phyloP scores from a whole-genome alignment of 2,329 filamentous ascomycete species.

The Arthrobotrys iridis region DNA sequence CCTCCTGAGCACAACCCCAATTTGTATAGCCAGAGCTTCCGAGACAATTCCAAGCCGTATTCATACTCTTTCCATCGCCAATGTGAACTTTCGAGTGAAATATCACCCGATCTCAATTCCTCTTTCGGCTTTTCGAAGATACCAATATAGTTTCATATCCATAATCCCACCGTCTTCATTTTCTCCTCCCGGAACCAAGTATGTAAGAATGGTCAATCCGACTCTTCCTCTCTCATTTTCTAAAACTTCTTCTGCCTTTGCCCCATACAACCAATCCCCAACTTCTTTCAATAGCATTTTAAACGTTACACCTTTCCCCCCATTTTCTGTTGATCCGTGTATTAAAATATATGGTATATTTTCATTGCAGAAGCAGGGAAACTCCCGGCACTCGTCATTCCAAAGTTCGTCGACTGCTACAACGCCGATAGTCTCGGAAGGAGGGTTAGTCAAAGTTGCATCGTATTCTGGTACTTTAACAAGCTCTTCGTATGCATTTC shows the following conservation, averaged over 20 bases:
- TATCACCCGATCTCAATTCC: not conserved
- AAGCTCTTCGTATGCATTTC: not conserved
- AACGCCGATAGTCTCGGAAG: not conserved
- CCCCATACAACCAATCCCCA: conserved; percentile 6
- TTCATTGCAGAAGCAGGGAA: not conserved
- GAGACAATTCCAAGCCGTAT: too few species aligned
- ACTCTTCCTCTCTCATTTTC: not conserved
- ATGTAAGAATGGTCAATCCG: not conserved
- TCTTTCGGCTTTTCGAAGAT: not conserved
- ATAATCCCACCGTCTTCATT: not conserved
- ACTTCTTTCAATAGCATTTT: not conserved
- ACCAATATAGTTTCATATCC: not conserved
- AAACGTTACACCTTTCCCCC: not conserved
- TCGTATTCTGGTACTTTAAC: not conserved
- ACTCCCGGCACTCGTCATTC: not conserved
- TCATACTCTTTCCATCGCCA: too few species aligned
- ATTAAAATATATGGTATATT: not conserved
- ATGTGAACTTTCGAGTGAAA: too few species aligned
- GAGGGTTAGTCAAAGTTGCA: not conserved
- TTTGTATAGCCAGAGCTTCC: too few species aligned
- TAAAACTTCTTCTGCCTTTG: conserved; percentile 4
- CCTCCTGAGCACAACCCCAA: too few species aligned
- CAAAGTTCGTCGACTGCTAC: not conserved
- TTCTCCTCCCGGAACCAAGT: not conserved
- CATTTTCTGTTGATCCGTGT: not conserved